A percentile compares a stretch with the other conserved stretches of the same genome.
Conservation (phyloP, 805 yeast genomes). For the Schizosaccharomyces cryophilus region DNA sequence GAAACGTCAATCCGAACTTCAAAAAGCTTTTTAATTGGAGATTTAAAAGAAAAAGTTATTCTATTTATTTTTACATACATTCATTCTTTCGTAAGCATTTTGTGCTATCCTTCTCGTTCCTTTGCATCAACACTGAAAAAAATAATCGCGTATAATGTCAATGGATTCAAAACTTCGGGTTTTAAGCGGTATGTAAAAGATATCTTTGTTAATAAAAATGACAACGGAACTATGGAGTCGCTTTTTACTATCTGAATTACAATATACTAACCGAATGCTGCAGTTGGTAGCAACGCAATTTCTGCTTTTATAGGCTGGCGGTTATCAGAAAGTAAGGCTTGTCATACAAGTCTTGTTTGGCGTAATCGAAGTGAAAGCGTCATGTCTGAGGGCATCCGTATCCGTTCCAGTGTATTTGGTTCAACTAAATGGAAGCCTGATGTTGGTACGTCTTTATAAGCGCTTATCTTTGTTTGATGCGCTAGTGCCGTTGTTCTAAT, state of each 20-base stretch:
- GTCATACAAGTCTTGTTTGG: slow-evolving; percentile 9
- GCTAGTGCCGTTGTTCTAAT: neutral
- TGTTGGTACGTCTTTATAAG: neutral
- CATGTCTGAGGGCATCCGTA: slow-evolving; percentile 7
- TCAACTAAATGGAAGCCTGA: neutral
- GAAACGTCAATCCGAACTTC: too few relatives aligned
- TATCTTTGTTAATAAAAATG: neutral
- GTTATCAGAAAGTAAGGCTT: slow-evolving; percentile 7
- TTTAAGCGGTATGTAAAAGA: neutral
- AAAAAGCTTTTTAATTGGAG: too few relatives aligned
- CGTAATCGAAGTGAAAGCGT: slow-evolving; percentile 8
- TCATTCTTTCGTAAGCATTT: neutral
- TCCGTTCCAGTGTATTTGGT: slow-evolving; percentile 6
- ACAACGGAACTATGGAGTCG: neutral
- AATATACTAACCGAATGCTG: neutral
- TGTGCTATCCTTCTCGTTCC: neutral
- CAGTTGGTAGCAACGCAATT: slow-evolving; percentile 10
- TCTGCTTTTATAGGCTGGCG: slow-evolving; percentile 10
- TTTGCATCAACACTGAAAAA: neutral
- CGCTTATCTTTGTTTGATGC: neutral
- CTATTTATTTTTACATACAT: too few relatives aligned
- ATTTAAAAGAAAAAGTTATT: too few relatives aligned
- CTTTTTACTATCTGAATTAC: neutral
- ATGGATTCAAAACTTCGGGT: neutral
- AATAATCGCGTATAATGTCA: neutral